Evolutionary conservation across 345 rosid species (phyloP).

Genomic region (Garcia nutans): DNA sequence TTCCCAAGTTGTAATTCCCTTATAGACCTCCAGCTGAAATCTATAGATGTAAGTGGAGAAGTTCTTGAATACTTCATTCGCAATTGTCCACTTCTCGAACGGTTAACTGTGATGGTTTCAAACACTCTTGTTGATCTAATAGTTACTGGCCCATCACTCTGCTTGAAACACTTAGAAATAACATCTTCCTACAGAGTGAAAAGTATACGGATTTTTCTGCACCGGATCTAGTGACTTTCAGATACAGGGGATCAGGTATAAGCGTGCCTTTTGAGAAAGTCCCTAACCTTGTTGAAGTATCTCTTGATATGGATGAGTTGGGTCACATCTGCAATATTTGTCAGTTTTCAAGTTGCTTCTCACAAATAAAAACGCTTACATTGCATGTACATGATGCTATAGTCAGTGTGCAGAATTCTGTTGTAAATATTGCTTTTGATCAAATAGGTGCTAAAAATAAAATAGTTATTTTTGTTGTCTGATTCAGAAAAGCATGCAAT

Average conservation of each 20-base stretch:
- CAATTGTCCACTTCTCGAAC: slow-evolving; percentile 2
- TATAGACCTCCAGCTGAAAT: slow-evolving; percentile 2
- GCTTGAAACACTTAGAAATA: not conserved
- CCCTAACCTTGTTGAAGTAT: not conserved
- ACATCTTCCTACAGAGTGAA: not conserved
- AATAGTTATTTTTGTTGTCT: no score
- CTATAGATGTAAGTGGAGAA: slow-evolving; percentile 6
- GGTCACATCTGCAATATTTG: no score
- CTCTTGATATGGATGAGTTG: not conserved
- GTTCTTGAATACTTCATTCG: slow-evolving; percentile 5
- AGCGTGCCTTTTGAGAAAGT: not conserved
- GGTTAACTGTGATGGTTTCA: no score
- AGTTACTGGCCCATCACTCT: not conserved
- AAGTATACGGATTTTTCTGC: not conserved
- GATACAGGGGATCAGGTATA: not conserved
- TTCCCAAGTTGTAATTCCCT: not conserved
- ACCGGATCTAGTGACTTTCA: not conserved
- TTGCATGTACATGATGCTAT: no score
- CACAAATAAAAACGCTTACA: no score
- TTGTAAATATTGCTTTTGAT: no score
- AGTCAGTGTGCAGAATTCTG: no score
- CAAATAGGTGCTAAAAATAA: no score
- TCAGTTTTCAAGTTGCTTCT: not conserved
- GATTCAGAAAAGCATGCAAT: no score
- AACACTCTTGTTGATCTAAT: not conserved